Conservation (phyloP, 495 filamentous ascomycete genomes). For the Trichoderma orchidacearum region DNA sequence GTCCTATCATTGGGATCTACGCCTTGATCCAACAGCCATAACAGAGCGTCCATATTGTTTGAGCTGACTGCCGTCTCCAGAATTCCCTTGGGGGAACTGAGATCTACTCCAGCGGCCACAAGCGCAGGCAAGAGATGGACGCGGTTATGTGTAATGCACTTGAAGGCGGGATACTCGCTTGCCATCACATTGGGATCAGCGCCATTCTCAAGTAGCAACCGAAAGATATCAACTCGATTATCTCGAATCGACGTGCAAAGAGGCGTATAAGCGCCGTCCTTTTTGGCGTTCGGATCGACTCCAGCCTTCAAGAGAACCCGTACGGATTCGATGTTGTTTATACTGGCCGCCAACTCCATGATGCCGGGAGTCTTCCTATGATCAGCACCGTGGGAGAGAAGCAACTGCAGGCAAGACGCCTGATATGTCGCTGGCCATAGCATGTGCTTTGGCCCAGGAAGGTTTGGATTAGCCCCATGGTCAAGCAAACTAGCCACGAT, state of each 20-base stretch:
- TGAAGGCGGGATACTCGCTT: conserved; percentile 40
- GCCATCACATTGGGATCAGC: conserved; percentile 40
- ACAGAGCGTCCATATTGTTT: conserved; percentile 32
- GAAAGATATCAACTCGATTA: conserved; percentile 34
- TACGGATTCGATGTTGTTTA: conserved; percentile 35
- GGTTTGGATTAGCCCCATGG: conserved; percentile 23
- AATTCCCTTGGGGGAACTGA: conserved; percentile 36
- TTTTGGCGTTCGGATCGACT: conserved; percentile 37
- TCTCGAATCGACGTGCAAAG: conserved; percentile 43
- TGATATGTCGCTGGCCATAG: conserved; percentile 30
- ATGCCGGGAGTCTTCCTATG: conserved; percentile 28
- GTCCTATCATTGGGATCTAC: conserved; percentile 36
- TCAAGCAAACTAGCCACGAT: conserved; percentile 14
- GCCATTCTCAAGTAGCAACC: conserved; percentile 31
- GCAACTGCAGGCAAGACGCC: conserved; percentile 22
- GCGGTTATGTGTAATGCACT: conserved; percentile 41
- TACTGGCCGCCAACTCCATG: conserved; percentile 33
- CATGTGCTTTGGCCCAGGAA: conserved; percentile 36
- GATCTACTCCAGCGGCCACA: conserved; percentile 35
- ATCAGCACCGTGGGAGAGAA: conserved; percentile 30
- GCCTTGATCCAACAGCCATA: conserved; percentile 32
- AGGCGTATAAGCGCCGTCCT: conserved; percentile 42
- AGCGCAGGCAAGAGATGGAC: conserved; percentile 33
- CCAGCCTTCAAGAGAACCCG: conserved; percentile 34
- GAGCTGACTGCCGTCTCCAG: conserved; percentile 38